Base-by-base conservation (phyloP, 2,329 filamentous ascomycete species). In the Tympanopsis confertula region DNA sequence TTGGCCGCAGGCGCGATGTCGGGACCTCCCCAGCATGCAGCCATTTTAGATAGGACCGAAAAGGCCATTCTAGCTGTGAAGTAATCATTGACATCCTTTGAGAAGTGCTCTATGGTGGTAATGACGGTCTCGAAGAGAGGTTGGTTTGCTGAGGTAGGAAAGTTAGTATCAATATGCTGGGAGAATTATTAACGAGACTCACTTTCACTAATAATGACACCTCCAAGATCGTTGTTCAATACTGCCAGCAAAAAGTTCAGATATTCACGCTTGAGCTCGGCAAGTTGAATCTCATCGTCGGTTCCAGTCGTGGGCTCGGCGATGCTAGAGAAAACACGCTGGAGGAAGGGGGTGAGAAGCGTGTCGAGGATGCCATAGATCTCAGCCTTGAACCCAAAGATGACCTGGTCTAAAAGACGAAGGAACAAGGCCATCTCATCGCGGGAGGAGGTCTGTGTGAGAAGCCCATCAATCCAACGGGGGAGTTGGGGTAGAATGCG, bases 351-450 rank as follows among this genome's bases (percentile, higher is more conserved):
- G 0, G 87, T 89, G 38, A 98, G 72, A 7, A 98, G 68, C 22
- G 84, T 76, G 56, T 98, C 89, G 29, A 98, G 73, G 26, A 96
- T 91, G 36, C 77, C 74, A 48, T 78, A 89, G 18, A 96, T 94
- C 52, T 96, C 87, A 3, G 78, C 67, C 68, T 96, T 96, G 72
- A 98, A 98, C 4, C 86, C 87, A 54, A 83, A 95, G 10, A 98
- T 86, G 4, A 98, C 82, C 56, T 96, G 91, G 44, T 94, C 88
- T 19, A 98, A 65, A 5, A 95, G 69, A 39, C 89, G 83, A 44
- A 98, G 69, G 63, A 98, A 96, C 59, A 94, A 83, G 29, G 87
- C 87, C 79, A 98, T 96, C 61, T 98, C 91, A 47, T 96, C 89
- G 54, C 93, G 93, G 7, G 86, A 87, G 2, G 89, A 95, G 43